A percentile compares a stretch with the other conserved stretches of the same genome.
Evolutionary conservation across 108 stramenopile genomes (phyloP).

Genomic region (Parietichytrium sp.): DNA sequence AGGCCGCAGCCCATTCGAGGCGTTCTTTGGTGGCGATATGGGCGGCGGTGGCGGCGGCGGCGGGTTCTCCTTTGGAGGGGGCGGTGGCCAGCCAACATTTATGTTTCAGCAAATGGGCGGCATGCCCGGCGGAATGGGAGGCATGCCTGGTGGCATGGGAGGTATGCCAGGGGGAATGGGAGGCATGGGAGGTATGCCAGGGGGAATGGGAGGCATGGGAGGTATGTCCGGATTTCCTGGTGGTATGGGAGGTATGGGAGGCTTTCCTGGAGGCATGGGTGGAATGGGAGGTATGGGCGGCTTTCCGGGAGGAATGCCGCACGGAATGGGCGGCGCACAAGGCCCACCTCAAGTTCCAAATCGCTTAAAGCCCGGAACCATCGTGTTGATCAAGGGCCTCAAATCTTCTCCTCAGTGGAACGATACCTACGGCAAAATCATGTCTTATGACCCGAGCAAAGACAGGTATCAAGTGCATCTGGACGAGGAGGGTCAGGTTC

Average conservation of each 20-base stretch:
- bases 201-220: background rate
- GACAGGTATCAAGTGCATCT: background rate
- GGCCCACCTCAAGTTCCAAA: conserved; percentile 4
- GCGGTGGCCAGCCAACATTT: background rate
- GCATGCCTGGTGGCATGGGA: conserved; percentile 36
- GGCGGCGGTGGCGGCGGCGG: conserved; percentile 9
- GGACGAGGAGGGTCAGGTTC: background rate
- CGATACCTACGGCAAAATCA: background rate
- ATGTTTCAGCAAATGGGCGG: background rate
- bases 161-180: background rate
- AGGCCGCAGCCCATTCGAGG: background rate
- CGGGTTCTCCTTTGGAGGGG: background rate
- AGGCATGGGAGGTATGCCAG: conserved; percentile 33
- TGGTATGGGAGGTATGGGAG: background rate
- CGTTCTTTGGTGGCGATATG: conserved; percentile 29
- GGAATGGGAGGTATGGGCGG: background rate
- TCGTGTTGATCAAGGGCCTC: conserved; percentile 34
- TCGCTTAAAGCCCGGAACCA: background rate
- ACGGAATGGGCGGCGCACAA: background rate
- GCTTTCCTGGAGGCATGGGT: background rate
- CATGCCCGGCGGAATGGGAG: background rate
- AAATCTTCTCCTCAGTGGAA: background rate
- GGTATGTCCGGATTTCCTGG: background rate
- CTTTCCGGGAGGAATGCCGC: background rate
- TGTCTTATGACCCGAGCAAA: background rate